These are phyloP conservation scores for Trichoderma koningiopsis DNA, from an alignment of 2,329 filamentous ascomycete species.

Conservation along the genomic window DNA sequence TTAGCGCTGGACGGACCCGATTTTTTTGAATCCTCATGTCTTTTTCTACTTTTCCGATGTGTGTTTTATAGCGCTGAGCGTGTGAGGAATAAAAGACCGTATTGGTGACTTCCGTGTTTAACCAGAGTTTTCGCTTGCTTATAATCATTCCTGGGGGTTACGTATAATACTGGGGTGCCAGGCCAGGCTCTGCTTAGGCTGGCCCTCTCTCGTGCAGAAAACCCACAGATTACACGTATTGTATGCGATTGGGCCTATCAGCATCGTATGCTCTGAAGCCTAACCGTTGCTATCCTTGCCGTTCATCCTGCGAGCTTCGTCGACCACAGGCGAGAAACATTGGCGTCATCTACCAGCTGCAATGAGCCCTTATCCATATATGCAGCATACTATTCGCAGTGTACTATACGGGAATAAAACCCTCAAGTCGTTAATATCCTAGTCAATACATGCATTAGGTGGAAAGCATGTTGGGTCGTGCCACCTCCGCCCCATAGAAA, in stretches of 20 bases:
- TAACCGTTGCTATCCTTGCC: neutral
- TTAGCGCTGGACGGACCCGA: neutral
- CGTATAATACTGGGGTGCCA: neutral
- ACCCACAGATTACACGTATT: neutral
- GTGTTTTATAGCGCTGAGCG: neutral
- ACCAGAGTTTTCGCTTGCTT: neutral
- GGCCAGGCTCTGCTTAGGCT: conserved; percentile 13
- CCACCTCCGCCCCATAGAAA: neutral
- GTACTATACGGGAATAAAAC: neutral
- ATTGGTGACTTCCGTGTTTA: neutral
- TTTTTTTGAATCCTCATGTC: neutral
- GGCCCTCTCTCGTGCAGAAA: conserved; percentile 5
- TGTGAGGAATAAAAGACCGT: neutral
- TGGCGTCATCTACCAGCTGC: conserved; percentile 12
- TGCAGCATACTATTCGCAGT: neutral
- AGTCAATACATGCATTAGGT: conserved; percentile 16
- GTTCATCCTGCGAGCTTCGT: neutral
- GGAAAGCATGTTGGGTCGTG: conserved; percentile 1
- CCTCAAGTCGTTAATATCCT: neutral
- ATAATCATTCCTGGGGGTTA: no score
- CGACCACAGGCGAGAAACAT: neutral
- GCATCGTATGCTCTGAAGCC: neutral
- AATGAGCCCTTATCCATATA: neutral
- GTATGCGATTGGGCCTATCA: neutral
- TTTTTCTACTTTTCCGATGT: neutral